phyloP scores from a whole-genome alignment of 2,329 filamentous ascomycete species.

The Penicillium sp. region DNA sequence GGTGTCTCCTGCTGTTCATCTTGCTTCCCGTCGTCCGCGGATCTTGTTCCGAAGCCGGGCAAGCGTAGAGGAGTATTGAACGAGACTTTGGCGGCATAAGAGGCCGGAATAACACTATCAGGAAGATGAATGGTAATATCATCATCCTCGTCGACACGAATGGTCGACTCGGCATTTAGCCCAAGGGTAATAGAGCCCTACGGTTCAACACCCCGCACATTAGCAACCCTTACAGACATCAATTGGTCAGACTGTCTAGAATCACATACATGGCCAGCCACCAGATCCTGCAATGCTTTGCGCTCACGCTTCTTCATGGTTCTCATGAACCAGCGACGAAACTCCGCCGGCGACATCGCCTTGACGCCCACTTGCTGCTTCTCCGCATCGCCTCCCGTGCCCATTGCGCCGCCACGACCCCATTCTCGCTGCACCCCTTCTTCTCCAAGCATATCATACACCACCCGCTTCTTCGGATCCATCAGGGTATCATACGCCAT shows the following conservation, averaged over 20 bases:
- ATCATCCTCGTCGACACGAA: constrained; percentile 26
- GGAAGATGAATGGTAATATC: constrained; percentile 27
- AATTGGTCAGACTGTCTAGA: not conserved
- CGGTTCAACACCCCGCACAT: not conserved
- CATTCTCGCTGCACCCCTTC: constrained; percentile 39
- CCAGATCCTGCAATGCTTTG: constrained; percentile 31
- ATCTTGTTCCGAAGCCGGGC: constrained; percentile 15
- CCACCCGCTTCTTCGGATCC: constrained; percentile 37
- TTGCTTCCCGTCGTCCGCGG: constrained; percentile 15
- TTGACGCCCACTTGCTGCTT: constrained; percentile 32
- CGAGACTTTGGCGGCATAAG: constrained; percentile 28
- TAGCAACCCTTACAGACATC: constrained; percentile 4
- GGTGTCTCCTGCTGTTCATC: constrained; percentile 13
- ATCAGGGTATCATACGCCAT: constrained; percentile 40
- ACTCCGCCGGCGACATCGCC: constrained; percentile 35
- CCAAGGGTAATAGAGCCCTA: constrained; percentile 31
- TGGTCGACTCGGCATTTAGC: constrained; percentile 31
- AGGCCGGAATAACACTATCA: constrained; percentile 15
- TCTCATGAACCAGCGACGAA: constrained; percentile 37
- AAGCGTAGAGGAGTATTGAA: constrained; percentile 33
- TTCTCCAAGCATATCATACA: constrained; percentile 40
- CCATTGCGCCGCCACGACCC: constrained; percentile 29
- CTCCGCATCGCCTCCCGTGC: constrained; percentile 25
- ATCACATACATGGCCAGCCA: constrained; percentile 32
- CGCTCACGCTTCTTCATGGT: constrained; percentile 38